Percentiles rank a stretch among this genome's conserved stretches.
These are phyloP conservation scores for Talinum fruticosum DNA, from an alignment of 148 eudicot species.

Conservation along the genomic window DNA sequence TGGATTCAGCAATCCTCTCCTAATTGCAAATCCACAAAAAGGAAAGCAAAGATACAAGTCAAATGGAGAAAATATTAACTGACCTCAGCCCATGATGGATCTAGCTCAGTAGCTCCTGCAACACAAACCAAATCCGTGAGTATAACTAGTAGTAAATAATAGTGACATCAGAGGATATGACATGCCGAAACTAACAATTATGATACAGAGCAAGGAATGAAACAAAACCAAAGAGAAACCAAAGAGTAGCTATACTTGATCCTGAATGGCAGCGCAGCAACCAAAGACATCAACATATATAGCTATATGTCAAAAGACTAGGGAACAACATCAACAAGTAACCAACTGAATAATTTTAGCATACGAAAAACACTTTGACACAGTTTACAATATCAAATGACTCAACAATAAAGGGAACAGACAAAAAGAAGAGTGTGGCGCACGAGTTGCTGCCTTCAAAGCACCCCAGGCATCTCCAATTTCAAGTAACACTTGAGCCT, in stretches of 20 bases:
- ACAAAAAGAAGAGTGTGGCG: conserved; percentile 24
- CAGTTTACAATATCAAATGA: background rate
- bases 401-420: conserved; percentile 14
- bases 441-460: conserved; percentile 81
- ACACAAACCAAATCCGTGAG: conserved; percentile 17
- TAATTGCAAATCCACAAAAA: background rate
- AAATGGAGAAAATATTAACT: conserved; percentile 17
- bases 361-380: conserved; percentile 5
- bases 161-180: background rate
- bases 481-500: conserved; percentile 86
- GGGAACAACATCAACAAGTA: background rate
- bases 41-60: background rate
- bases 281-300: background rate
- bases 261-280: background rate
- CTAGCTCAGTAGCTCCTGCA: conserved; percentile 79
- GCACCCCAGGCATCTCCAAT: conserved; percentile 87
- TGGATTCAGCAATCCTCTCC: background rate
- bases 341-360: conserved; percentile 2
- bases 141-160: background rate
- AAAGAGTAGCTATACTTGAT: too few species aligned
- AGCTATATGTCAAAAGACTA: background rate
- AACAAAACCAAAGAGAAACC: background rate
- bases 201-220: background rate
- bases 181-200: background rate
- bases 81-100: conserved; percentile 84